These are phyloP conservation scores for Angomonas ambiguus DNA, from an alignment of 208 protist species.

Conservation along the genomic window DNA sequence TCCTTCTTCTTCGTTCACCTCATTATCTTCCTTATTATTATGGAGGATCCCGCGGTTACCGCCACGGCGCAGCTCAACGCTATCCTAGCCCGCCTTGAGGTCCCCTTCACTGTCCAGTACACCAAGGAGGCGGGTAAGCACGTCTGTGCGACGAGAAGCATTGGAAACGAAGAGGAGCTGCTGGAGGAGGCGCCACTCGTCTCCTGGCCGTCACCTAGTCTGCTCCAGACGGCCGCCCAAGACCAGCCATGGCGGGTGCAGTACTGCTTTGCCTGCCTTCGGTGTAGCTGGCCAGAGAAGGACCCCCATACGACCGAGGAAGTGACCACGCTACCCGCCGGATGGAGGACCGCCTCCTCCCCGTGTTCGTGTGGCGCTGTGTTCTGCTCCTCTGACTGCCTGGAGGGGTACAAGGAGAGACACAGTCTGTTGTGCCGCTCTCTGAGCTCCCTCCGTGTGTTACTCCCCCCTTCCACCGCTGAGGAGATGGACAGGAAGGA, in stretches of 20 bases:
- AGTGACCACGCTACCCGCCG: too few species aligned
- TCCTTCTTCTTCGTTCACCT: too few species aligned
- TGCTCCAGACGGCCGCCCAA: slow-evolving; percentile 19
- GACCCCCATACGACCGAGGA: background rate
- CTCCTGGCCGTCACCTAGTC: slow-evolving; percentile 50
- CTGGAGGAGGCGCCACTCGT: slow-evolving; percentile 76
- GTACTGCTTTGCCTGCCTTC: slow-evolving; percentile 75
- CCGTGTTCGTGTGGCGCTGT: slow-evolving; percentile 30
- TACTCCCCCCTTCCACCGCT: too few species aligned
- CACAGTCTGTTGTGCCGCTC: slow-evolving; percentile 57
- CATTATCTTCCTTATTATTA: slow-evolving; percentile 1
- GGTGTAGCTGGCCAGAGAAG: slow-evolving; percentile 5
- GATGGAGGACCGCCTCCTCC: too few species aligned
- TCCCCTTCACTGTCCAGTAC: slow-evolving; percentile 18
- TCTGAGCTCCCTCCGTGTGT: too few species aligned
- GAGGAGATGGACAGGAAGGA: too few species aligned
- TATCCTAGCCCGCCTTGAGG: slow-evolving; percentile 48
- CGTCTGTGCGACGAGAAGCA: slow-evolving; percentile 37
- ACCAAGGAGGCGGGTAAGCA: slow-evolving; percentile 55
- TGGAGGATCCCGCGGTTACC: slow-evolving; percentile 48
- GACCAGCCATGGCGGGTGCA: slow-evolving; percentile 6
- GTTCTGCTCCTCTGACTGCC: slow-evolving; percentile 62
- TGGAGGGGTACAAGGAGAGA: slow-evolving; percentile 16
- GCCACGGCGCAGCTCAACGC: slow-evolving; percentile 47
- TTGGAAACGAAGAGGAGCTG: slow-evolving; percentile 34